Percentiles rank a stretch among this genome's conserved stretches.
Evolutionary conservation across 305 asterid genomes (phyloP).

Genomic region (Fraxinus floribunda): DNA sequence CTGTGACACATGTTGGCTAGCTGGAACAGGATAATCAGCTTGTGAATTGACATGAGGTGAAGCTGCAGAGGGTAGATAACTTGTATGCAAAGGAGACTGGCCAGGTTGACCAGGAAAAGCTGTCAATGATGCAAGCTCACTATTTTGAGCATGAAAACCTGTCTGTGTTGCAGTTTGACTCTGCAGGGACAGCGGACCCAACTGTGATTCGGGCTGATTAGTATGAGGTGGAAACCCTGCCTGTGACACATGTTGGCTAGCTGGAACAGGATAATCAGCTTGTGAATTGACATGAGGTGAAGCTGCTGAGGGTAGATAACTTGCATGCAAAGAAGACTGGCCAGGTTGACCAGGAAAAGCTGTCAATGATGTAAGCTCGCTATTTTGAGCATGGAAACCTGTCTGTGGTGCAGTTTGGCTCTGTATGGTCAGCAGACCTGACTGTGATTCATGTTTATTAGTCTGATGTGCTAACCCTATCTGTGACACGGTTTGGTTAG

Average conservation of each 20-base stretch:
- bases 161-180: conserved; percentile 14
- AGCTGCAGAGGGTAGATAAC: conserved; percentile 45
- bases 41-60: conserved; percentile 38
- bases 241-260: background rate
- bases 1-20: background rate
- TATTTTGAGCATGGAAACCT: conserved; percentile 47
- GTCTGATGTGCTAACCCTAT: background rate
- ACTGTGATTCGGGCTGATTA: conserved; percentile 28
- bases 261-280: conserved; percentile 29
- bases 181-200: conserved; percentile 43
- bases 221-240: background rate
- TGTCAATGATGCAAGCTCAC: conserved; percentile 29
- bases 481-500: background rate
- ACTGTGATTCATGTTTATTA: conserved; percentile 26
- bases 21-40: conserved; percentile 29
- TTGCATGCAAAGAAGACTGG: conserved; percentile 25
- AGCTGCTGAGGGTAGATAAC: conserved; percentile 45
- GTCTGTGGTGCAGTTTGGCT: conserved; percentile 36
- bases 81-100: conserved; percentile 26
- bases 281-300: conserved; percentile 38
- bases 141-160: conserved; percentile 46
- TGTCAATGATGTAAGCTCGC: conserved; percentile 29
- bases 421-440: conserved; percentile 52
- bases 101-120: conserved; percentile 45
- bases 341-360: conserved; percentile 46